Evolutionary conservation across 2,329 filamentous ascomycete genomes (phyloP).

Genomic region (Rutstroemia sp.): DNA sequence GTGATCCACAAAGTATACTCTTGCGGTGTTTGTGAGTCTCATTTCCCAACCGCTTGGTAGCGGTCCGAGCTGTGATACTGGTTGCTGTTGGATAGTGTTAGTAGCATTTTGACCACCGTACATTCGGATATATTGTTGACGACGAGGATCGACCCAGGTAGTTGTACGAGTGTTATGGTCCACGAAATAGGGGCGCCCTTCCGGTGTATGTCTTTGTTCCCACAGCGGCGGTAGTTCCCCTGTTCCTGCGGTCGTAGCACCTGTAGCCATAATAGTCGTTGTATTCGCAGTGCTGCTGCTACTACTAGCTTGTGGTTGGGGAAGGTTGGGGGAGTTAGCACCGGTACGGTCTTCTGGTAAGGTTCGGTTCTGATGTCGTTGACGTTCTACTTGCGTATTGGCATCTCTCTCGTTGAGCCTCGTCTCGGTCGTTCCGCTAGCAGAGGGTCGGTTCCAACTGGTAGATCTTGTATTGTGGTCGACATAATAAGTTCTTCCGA

Average conservation of each 20-base stretch:
- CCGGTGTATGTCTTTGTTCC: conserved; percentile 93
- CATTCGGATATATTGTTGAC: conserved; percentile 98
- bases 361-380: conserved; percentile 91
- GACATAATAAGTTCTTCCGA: conserved; percentile 95
- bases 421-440: conserved; percentile 66
- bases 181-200: conserved; percentile 93
- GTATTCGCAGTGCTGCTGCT: conserved; percentile 40
- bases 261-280: conserved; percentile 87
- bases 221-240: conserved; percentile 92
- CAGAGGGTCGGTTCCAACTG: conserved; percentile 89
- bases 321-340: conserved; percentile 78
- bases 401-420: conserved; percentile 77
- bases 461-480: conserved; percentile 96
- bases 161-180: conserved; percentile 98
- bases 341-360: conserved; percentile 93
- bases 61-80: conserved; percentile 91
- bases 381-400: conserved; percentile 85
- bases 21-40: conserved; percentile 94
- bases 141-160: conserved; percentile 94
- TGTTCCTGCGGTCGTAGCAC: conserved; percentile 86
- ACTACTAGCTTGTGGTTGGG: conserved; percentile 36
- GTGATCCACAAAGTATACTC: conserved; percentile 98
- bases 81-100: conserved; percentile 91
- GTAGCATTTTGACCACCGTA: conserved; percentile 84
- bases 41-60: conserved; percentile 98